A percentile compares a stretch with the other conserved stretches of the same genome.
Conservation (phyloP, 2,329 filamentous ascomycete species). For the Nigrospora oryzae region DNA sequence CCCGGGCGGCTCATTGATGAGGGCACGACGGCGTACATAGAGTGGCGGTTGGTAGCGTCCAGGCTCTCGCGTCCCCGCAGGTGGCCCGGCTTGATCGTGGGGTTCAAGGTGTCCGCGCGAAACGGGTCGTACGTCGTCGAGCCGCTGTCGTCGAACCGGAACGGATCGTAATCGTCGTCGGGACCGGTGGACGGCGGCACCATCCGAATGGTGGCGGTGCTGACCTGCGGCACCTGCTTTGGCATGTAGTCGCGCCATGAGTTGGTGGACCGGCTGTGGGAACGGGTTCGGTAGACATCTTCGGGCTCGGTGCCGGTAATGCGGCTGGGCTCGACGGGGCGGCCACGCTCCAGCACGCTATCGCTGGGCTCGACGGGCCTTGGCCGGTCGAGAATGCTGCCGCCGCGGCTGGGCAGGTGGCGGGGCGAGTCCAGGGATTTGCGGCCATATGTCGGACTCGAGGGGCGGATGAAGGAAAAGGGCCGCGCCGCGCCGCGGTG, state of each 20-base stretch:
- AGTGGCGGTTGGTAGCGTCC: constrained; percentile 4
- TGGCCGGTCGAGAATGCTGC: too few species aligned
- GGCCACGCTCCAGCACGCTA: constrained; percentile 8
- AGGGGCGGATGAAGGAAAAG: constrained; percentile 4
- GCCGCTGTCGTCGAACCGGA: not conserved
- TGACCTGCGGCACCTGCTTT: not conserved
- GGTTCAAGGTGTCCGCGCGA: not conserved
- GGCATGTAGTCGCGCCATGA: not conserved
- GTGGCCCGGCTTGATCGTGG: not conserved
- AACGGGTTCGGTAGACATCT: not conserved
- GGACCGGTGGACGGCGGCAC: not conserved
- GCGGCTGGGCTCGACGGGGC: constrained; percentile 6
- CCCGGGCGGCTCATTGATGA: not conserved
- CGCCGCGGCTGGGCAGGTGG: not conserved
- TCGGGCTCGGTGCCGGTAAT: constrained; percentile 2
- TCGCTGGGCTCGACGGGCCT: not conserved
- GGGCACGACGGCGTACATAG: constrained; percentile 5
- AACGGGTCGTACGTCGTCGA: not conserved
- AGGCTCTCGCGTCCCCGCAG: not conserved
- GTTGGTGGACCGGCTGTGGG: not conserved
- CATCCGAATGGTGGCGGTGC: not conserved
- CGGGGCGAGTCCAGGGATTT: not conserved
- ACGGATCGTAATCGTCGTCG: not conserved
- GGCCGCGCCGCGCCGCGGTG: constrained; percentile 1
- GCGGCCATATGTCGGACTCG: not conserved